phyloP scores from a whole-genome alignment of 441 rosid genomes.

The Erysimum cheiri region DNA sequence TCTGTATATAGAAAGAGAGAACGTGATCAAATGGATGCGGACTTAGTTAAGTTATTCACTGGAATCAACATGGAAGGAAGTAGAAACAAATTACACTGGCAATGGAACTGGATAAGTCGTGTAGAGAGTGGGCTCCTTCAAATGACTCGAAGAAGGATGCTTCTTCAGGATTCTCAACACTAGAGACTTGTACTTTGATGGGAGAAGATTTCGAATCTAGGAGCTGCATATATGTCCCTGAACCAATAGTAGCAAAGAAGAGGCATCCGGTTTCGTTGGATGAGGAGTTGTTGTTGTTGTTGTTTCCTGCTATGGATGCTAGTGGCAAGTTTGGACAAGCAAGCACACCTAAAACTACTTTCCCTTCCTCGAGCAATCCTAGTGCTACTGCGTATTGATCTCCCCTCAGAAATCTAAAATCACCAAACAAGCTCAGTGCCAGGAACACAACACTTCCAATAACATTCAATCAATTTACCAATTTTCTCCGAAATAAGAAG shows the following conservation, averaged over 20 bases:
- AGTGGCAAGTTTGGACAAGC: slow-evolving; percentile 60
- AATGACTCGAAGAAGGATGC: slow-evolving; percentile 94
- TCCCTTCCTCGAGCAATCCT: slow-evolving; percentile 86
- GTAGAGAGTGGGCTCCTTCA: slow-evolving; percentile 86
- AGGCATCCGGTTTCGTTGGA: slow-evolving; percentile 73
- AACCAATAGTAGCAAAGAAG: slow-evolving; percentile 75
- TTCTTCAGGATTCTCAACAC: slow-evolving; percentile 78
- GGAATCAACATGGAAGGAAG: slow-evolving; percentile 4
- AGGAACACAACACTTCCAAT: not conserved
- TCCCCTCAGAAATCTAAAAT: slow-evolving; percentile 79
- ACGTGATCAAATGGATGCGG: not conserved
- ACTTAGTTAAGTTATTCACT: not conserved
- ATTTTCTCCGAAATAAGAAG: not conserved
- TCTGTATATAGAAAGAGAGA: slow-evolving; percentile 50
- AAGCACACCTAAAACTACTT: slow-evolving; percentile 89
- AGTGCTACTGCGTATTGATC: slow-evolving; percentile 94
- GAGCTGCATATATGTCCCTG: slow-evolving; percentile 88
- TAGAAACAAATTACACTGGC: slow-evolving; percentile 57
- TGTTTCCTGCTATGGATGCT: slow-evolving; percentile 41
- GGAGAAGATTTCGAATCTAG: slow-evolving; percentile 62
- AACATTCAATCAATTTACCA: not conserved
- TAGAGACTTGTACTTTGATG: slow-evolving; percentile 73
- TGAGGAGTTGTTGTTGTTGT: slow-evolving; percentile 35
- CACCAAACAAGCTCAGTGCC: slow-evolving; percentile 23
- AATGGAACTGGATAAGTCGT: slow-evolving; percentile 72